These are phyloP conservation scores for Colletotrichum aenigma DNA, from an alignment of 2,329 filamentous ascomycete species.

Conservation along the genomic window DNA sequence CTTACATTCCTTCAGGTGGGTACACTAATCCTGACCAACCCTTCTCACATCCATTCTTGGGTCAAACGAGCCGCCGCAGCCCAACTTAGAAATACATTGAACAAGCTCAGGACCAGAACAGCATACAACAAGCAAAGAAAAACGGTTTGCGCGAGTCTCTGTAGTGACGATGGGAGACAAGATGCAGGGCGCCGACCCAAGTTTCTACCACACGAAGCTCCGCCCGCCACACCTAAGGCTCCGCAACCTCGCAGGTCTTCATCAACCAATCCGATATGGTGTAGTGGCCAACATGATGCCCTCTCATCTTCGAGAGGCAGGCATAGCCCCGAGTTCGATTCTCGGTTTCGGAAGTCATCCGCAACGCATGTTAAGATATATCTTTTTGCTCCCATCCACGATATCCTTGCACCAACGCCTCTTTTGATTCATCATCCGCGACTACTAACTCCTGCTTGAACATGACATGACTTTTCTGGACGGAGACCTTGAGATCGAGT, in stretches of 20 bases:
- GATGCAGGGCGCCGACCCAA: background rate
- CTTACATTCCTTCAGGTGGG: accelerated
- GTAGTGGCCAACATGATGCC: background rate
- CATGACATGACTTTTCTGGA: background rate
- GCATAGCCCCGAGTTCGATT: background rate
- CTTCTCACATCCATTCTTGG: background rate
- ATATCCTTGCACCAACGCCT: accelerated
- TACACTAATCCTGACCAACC: accelerated
- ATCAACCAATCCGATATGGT: background rate
- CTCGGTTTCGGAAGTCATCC: background rate
- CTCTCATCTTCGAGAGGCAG: background rate
- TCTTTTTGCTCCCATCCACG: background rate
- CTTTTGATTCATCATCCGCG: accelerated
- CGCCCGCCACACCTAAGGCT: background rate
- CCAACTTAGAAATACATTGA: background rate
- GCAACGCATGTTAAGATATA: background rate
- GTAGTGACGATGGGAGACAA: background rate
- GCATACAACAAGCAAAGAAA: accelerated
- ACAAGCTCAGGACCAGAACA: background rate
- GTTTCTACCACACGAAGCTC: background rate
- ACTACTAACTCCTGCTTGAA: background rate
- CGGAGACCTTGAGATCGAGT: no score
- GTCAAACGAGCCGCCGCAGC: background rate
- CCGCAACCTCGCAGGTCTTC: background rate
- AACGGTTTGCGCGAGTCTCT: accelerated